Base-by-base conservation (phyloP, 177 flowering plant genomes). In the Vitis hybrid region DNA sequence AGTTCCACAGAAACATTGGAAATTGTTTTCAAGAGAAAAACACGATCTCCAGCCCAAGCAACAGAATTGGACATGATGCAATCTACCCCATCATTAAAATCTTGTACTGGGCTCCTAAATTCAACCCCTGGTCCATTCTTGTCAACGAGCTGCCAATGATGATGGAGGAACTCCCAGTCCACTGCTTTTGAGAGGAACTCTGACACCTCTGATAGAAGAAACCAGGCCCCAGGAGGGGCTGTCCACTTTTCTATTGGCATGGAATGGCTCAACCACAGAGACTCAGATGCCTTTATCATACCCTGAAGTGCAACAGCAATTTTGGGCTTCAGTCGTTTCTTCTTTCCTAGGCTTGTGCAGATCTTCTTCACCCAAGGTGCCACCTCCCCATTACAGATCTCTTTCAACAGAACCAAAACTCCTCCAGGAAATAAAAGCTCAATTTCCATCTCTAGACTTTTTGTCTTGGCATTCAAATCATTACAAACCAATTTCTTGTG, bases 171-270 rank as follows among this genome's bases (percentile, higher is more conserved):
- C 70, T 89, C 91, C 99, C 97, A 96, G n/a, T 85, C 88, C 13
- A 93, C 87, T 9, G 89, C 75, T 77, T 88, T 87, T 60, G 92
- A 78, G 73, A 96, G 86, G 75, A 84, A 96, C 13, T 80, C 75
- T 27, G 99, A 93, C 21, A 96, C 92, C 83, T 91, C 97, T 40
- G 98, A 88, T 56, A 96, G 87, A 75, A 96, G 92, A 79, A 93
- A 76, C 98, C 98, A 96, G 64, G 97, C 87, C 75, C 99, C 99
- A 51, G 87, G 80, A 66, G 97, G 99, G 55, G 99, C 99, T 60
- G 89, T 88, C 99, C 99, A 96, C 76, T 89, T 88, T 64, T 90
- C 88, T 60, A 91, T 86, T 8, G 92, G 84, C 89, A 72, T 70
- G n/a, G 87, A 84, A 52, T 78, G 79, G 68, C 70, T 79, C 71